These are phyloP conservation scores for Elongisporangium prolatum DNA, from an alignment of 352 stramenopile genomes.

Conservation along the genomic window DNA sequence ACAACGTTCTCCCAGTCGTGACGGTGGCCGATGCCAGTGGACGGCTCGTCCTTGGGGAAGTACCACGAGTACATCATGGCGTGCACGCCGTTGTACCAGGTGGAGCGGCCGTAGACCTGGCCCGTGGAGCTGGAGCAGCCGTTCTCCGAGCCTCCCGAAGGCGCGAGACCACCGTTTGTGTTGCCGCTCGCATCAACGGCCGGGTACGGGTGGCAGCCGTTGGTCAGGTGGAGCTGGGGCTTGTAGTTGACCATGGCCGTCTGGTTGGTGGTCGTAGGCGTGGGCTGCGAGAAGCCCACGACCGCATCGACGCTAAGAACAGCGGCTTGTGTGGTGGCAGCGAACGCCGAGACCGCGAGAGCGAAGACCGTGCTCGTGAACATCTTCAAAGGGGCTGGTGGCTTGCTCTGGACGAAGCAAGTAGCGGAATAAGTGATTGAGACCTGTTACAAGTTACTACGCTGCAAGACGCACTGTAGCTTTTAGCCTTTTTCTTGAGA, in stretches of 20 bases:
- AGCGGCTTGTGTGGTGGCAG: slow-evolving; percentile 3
- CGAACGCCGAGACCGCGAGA: slow-evolving; percentile 6
- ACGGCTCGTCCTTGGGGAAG: slow-evolving; percentile 34
- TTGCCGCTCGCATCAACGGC: slow-evolving; percentile 22
- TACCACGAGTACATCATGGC: slow-evolving; percentile 36
- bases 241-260: slow-evolving; percentile 22
- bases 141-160: slow-evolving; percentile 14
- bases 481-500: too few relatives aligned
- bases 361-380: slow-evolving; percentile 8
- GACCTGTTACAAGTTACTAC: too few relatives aligned
- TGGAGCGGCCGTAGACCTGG: slow-evolving; percentile 17
- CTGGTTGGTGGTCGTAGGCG: slow-evolving; percentile 12
- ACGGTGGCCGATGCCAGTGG: slow-evolving; percentile 21
- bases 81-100: slow-evolving; percentile 13
- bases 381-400: neutral
- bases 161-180: slow-evolving; percentile 22
- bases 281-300: slow-evolving; percentile 17
- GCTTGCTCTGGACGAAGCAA: too few relatives aligned
- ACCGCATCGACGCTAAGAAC: slow-evolving; percentile 18
- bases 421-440: too few relatives aligned
- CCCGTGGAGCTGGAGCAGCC: neutral
- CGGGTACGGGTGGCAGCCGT: slow-evolving; percentile 30
- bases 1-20: slow-evolving; percentile 33
- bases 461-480: too few relatives aligned
- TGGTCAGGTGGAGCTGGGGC: slow-evolving; percentile 27